Percentiles rank a stretch among this genome's conserved stretches.
Conservation (phyloP, 257 asterid species). For the Echium plantagineum region DNA sequence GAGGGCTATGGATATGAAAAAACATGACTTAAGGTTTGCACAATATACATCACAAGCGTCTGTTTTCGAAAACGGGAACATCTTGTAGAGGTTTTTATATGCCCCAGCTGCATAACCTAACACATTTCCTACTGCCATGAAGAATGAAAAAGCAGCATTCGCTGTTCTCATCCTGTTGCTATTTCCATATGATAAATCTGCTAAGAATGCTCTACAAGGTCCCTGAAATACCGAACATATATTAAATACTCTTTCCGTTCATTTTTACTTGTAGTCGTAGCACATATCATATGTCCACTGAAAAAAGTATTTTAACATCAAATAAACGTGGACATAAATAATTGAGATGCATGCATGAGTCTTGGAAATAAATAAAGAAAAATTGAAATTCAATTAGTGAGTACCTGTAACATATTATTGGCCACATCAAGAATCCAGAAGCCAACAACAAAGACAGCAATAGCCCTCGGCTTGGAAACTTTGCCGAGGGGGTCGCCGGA, state of each 20-base stretch:
- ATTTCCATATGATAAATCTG: conserved; percentile 2
- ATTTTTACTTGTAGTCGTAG: too few species aligned
- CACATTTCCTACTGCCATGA: conserved; percentile 7
- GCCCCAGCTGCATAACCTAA: conserved; percentile 2
- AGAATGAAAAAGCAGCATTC: neutral
- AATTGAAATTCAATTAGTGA: neutral
- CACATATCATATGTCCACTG: too few species aligned
- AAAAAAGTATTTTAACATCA: too few species aligned
- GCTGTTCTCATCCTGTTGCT: neutral
- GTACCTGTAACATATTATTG: conserved; percentile 5
- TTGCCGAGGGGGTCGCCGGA: neutral
- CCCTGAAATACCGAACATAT: too few species aligned
- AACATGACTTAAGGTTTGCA: neutral
- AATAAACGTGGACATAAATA: too few species aligned
- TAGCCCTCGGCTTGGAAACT: neutral
- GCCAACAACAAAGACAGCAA: neutral
- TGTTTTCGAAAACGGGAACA: conserved; percentile 2
- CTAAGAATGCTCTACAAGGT: conserved; percentile 4
- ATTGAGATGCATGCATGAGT: neutral
- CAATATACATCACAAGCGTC: conserved; percentile 2
- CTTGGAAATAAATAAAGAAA: neutral
- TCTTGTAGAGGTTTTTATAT: neutral
- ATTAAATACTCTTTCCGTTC: too few species aligned
- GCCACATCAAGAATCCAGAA: conserved; percentile 5
- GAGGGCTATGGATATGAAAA: neutral